Percentiles rank a stretch among this genome's conserved stretches.
Conservation (phyloP, 371 early-diverging fungal species). For the Caulochytrium protostelioides region DNA sequence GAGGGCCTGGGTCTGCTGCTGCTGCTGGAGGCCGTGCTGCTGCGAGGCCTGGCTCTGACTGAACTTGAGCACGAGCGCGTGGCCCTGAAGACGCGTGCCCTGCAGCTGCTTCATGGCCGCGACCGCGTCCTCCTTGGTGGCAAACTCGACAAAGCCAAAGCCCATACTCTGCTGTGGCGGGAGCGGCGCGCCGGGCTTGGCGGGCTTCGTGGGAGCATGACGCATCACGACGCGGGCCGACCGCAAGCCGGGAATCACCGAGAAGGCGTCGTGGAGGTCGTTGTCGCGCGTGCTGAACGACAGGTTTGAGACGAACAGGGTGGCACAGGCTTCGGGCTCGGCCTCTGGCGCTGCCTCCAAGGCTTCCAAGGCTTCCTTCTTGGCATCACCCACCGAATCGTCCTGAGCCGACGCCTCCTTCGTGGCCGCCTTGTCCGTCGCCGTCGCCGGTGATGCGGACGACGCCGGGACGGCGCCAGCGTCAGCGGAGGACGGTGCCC, state of each 20-base stretch:
- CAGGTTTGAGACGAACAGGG: conserved; percentile 83
- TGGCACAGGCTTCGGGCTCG: conserved; percentile 32
- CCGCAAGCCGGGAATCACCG: conserved; percentile 43
- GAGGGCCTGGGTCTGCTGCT: not conserved
- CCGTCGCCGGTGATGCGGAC: conserved; percentile 1
- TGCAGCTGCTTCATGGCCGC: conserved; percentile 64
- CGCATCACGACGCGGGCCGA: conserved; percentile 56
- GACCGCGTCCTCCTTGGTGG: conserved; percentile 45
- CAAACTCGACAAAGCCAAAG: conserved; percentile 91
- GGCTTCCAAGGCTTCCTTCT: conserved; percentile 12
- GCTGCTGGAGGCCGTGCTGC: no score
- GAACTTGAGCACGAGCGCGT: conserved; percentile 61
- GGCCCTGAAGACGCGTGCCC: conserved; percentile 33
- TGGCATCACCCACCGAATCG: conserved; percentile 6
- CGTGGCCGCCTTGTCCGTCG: conserved; percentile 1
- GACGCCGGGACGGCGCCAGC: conserved; percentile 17
- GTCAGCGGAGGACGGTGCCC: conserved; percentile 1
- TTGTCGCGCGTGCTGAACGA: conserved; percentile 69
- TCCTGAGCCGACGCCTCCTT: conserved; percentile 1
- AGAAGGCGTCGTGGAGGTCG: conserved; percentile 43
- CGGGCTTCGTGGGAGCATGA: conserved; percentile 52
- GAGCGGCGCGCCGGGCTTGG: conserved; percentile 32
- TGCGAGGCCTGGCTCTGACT: no score
- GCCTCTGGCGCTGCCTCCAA: conserved; percentile 12
- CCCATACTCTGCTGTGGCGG: no score